Evolutionary conservation across 768 basidiomycete genomes (phyloP).

Genomic region (Neoboletus magnificus): DNA sequence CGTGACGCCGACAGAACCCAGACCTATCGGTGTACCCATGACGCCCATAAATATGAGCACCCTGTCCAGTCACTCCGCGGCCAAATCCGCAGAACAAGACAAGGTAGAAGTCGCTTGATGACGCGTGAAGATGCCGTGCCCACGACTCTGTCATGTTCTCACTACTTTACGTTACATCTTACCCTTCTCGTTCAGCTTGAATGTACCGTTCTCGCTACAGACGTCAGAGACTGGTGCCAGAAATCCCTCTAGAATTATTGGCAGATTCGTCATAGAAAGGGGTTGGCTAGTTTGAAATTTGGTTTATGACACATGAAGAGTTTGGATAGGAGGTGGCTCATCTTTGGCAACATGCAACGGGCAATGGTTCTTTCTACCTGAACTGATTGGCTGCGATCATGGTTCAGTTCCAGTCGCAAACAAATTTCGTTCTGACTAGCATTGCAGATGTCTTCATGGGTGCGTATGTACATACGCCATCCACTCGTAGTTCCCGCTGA

Average conservation of each 20-base stretch:
- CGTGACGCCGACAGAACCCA: neutral
- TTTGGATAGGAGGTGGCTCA: neutral
- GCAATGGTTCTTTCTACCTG: neutral
- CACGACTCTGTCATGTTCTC: too few species aligned
- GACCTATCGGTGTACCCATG: neutral
- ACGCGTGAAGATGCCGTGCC: neutral
- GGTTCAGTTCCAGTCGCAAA: neutral
- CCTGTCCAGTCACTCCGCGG: neutral
- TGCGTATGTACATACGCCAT: neutral
- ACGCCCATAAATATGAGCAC: too few species aligned
- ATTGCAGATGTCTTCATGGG: conserved; percentile 12
- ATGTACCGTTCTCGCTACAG: too few species aligned
- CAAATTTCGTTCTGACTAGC: conserved; percentile 5
- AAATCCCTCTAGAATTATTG: too few species aligned
- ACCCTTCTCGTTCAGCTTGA: neutral
- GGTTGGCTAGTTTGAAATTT: neutral
- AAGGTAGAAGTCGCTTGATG: neutral
- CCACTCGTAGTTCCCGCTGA: neutral
- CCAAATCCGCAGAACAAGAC: neutral
- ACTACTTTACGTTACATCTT: neutral
- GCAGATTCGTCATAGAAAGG: too few species aligned
- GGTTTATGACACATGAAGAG: neutral
- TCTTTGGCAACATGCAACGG: neutral
- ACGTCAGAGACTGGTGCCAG: too few species aligned
- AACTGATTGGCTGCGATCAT: neutral